These are phyloP conservation scores for Adansonia grandidieri DNA, from an alignment of 441 rosid species.

Conservation along the genomic window DNA sequence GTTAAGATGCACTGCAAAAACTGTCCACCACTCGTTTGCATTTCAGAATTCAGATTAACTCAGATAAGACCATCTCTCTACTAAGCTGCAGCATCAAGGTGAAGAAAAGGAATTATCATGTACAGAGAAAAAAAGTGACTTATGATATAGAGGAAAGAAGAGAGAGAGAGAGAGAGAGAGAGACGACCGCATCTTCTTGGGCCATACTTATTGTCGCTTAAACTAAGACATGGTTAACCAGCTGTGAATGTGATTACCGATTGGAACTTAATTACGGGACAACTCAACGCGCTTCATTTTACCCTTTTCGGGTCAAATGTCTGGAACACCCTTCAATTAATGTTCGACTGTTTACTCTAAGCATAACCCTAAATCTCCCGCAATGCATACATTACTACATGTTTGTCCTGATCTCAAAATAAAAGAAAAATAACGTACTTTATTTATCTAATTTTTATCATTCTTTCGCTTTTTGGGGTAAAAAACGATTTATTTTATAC, in stretches of 20 bases:
- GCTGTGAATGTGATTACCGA: too few species aligned
- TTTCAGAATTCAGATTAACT: conserved; percentile 25
- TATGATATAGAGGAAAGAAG: not conserved
- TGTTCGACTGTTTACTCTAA: not conserved
- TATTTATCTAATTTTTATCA: too few species aligned
- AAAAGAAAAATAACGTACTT: too few species aligned
- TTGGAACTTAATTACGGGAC: too few species aligned
- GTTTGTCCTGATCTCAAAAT: not conserved
- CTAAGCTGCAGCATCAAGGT: not conserved
- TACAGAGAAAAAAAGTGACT: not conserved
- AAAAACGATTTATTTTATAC: too few species aligned
- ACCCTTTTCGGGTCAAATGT: not conserved
- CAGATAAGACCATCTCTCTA: not conserved
- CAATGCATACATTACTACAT: not conserved
- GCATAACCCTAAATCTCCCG: not conserved
- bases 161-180: not conserved
- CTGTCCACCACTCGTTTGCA: conserved; percentile 30
- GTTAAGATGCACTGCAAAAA: conserved; percentile 34
- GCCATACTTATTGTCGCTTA: not conserved
- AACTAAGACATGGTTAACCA: not conserved
- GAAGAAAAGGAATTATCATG: not conserved
- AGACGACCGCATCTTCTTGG: not conserved
- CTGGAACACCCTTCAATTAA: not conserved
- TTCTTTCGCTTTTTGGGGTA: too few species aligned
- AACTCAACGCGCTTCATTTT: not conserved